Base-by-base conservation (phyloP, 768 basidiomycete genomes). In the Mycena floridula region DNA sequence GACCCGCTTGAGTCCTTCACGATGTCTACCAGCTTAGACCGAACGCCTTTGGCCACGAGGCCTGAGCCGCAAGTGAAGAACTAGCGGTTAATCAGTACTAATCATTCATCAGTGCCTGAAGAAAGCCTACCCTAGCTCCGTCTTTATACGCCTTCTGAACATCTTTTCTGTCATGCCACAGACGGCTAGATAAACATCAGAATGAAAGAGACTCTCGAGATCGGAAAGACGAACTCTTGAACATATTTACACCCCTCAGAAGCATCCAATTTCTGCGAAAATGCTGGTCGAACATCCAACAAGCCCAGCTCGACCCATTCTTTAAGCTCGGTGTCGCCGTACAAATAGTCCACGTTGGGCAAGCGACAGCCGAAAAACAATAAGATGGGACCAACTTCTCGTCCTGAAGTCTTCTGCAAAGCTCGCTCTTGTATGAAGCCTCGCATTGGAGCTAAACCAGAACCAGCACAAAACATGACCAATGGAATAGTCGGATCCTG, bases 351-450 rank as follows among this genome's bases (percentile, higher is more conserved):
- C 38, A 58, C 64, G 7, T 62, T 54, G 12, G 69, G 68, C 3
- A 61, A 50, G 7, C 68, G 57, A 52, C 74, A 76, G 2, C 74
- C 73, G 48, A 73, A 73, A 64, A 74, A 76, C 27, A 75, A 53
- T 16, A 72, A 44, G 39, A 63, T 61, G 47, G 59, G 54, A 4
- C 67, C 69, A 7, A 73, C 67, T 18, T 67, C 59, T 11, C 71
- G 54, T 1, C 72, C 72, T 7, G 67, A 61, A 22, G 57, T 54
- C 55, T 68, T 71, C 54, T 74, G 72, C 41, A 64, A 52, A n/a
- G 70, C 69, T 5, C 74, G 65, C 49, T 75, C 74, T 54, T 74
- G 73, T 32, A 76, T 62, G 60, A 76, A 76, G 1, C 69, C 72
- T 30, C 73, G 64, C 66, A 76, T 69, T 1, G 74, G 74, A 4